Percentiles rank a stretch among this genome's conserved stretches.
phyloP scores from a whole-genome alignment of 371 early-diverging fungal species.

The Syncephalastrum contaminatum region DNA sequence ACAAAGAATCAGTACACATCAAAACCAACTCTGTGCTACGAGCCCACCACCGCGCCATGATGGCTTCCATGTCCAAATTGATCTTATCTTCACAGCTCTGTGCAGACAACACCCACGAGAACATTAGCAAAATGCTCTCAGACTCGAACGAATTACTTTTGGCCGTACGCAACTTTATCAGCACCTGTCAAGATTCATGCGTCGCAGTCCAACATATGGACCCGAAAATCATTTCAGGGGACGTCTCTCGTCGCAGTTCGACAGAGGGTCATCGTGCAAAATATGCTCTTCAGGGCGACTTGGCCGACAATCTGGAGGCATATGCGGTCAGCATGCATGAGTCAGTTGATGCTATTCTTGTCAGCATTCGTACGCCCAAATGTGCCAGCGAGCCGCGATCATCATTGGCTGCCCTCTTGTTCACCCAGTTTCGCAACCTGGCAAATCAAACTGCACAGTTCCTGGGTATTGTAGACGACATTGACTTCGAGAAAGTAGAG shows the following conservation, averaged over 20 bases:
- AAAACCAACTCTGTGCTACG: slow-evolving; percentile 64
- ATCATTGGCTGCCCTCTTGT: slow-evolving; percentile 56
- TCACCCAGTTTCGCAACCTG: slow-evolving; percentile 49
- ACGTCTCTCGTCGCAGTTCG: not conserved
- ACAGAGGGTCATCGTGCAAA: slow-evolving; percentile 6
- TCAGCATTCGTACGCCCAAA: slow-evolving; percentile 12
- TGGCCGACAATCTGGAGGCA: slow-evolving; percentile 31
- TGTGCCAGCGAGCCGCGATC: slow-evolving; percentile 26
- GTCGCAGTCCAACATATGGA: slow-evolving; percentile 56
- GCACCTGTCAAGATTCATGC: slow-evolving; percentile 70
- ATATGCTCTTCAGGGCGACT: slow-evolving; percentile 26
- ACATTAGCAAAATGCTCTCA: slow-evolving; percentile 25
- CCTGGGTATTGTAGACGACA: slow-evolving; percentile 40
- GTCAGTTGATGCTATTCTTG: slow-evolving; percentile 30
- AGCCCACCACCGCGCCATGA: slow-evolving; percentile 77
- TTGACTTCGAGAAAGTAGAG: slow-evolving; percentile 25
- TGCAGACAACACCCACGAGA: slow-evolving; percentile 51
- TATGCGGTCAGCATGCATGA: slow-evolving; percentile 41
- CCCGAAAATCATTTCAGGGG: slow-evolving; percentile 17
- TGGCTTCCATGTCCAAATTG: slow-evolving; percentile 78
- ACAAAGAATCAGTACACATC: slow-evolving; percentile 64
- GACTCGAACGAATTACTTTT: slow-evolving; percentile 63
- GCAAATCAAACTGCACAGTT: slow-evolving; percentile 46
- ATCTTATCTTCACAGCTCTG: slow-evolving; percentile 83
- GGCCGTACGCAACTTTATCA: slow-evolving; percentile 76